Percentiles rank a stretch among this genome's conserved stretches.
These are phyloP conservation scores for Artomyces pyxidatus DNA, from an alignment of 768 basidiomycete genomes.

Conservation along the genomic window DNA sequence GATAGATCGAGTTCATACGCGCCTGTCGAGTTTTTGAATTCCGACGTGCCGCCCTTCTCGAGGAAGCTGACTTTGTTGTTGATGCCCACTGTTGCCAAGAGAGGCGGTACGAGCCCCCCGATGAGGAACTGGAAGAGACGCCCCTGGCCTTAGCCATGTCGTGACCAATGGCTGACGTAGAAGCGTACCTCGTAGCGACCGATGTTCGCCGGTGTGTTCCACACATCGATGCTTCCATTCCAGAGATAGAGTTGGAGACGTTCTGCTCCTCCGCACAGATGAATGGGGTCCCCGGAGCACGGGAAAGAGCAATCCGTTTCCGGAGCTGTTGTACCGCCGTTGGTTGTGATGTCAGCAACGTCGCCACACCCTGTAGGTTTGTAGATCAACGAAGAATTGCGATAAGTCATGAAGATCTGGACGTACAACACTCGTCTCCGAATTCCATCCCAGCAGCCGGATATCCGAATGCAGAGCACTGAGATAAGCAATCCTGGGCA, in stretches of 20 bases:
- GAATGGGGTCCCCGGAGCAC: constrained; percentile 64
- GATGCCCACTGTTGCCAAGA: constrained; percentile 68
- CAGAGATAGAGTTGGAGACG: constrained; percentile 35
- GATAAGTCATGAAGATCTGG: not conserved
- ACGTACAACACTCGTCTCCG: constrained; percentile 61
- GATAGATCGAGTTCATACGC: constrained; percentile 72
- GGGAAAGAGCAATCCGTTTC: constrained; percentile 37
- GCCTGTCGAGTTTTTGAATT: constrained; percentile 58
- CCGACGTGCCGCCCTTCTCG: constrained; percentile 63
- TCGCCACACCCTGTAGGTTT: constrained; percentile 67
- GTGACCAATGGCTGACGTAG: not conserved
- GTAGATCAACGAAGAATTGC: too few species aligned
- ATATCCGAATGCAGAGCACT: constrained; percentile 66
- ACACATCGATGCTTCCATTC: constrained; percentile 37
- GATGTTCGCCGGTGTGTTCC: constrained; percentile 57
- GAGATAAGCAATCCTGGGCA: constrained; percentile 53
- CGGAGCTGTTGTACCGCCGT: constrained; percentile 24
- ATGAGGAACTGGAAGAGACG: constrained; percentile 37
- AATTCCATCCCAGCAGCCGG: constrained; percentile 64
- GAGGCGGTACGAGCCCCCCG: constrained; percentile 58
- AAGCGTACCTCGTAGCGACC: constrained; percentile 63
- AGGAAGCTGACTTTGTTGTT: constrained; percentile 79
- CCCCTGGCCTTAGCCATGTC: not conserved
- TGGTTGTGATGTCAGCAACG: constrained; percentile 37
- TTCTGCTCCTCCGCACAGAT: constrained; percentile 56